These are phyloP conservation scores for Inonotus obliquus DNA, from an alignment of 1,284 basidiomycete species.

Conservation along the genomic window DNA sequence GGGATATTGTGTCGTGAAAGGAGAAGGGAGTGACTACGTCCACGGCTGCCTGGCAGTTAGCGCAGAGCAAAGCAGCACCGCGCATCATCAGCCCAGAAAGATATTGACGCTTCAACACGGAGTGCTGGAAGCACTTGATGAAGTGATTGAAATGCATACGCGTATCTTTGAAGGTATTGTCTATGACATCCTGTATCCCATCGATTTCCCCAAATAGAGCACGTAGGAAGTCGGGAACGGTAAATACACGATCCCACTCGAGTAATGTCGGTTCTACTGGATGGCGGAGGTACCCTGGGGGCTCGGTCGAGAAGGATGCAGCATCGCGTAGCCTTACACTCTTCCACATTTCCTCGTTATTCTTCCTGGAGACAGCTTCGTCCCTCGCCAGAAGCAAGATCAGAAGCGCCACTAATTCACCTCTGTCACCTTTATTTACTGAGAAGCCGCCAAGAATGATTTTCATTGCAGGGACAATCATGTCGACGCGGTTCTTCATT, in stretches of 20 bases:
- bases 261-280: neutral
- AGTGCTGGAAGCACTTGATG: neutral
- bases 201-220: neutral
- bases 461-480: neutral
- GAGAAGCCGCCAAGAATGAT: neutral
- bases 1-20: too few species aligned
- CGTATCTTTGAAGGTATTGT: neutral
- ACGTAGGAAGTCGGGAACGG: too few species aligned
- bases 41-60: neutral
- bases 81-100: neutral
- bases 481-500: neutral
- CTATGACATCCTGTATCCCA: neutral
- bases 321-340: neutral
- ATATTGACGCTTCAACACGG: neutral
- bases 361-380: too few species aligned
- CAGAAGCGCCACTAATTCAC: too few species aligned
- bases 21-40: neutral
- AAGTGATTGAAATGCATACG: neutral
- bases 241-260: too few species aligned
- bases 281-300: neutral
- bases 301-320: neutral
- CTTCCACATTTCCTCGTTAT: neutral
- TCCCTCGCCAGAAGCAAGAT: too few species aligned
- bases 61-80: neutral
- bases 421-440: too few species aligned